phyloP scores from a whole-genome alignment of 306 rosid species.

The Macrotyloma uniflorum region DNA sequence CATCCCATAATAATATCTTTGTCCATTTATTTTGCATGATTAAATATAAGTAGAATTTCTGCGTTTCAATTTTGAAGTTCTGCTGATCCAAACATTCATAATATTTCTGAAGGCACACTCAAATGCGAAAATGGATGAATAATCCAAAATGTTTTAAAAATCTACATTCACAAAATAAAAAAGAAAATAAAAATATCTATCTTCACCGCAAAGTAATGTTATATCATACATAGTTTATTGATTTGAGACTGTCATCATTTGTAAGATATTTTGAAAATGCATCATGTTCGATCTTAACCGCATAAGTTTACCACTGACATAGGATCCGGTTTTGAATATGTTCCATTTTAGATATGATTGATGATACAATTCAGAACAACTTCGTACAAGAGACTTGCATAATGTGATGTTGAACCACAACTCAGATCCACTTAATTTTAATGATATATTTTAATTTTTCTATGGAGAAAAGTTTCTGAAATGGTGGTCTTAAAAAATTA shows the following conservation, averaged over 20 bases:
- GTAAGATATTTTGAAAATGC: background rate
- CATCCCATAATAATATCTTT: background rate
- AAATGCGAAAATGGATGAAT: background rate
- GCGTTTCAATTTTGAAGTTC: background rate
- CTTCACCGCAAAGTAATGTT: background rate
- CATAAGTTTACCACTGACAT: background rate
- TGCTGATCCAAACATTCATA: no score
- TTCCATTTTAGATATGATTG: background rate
- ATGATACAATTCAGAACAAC: background rate
- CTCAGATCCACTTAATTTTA: background rate
- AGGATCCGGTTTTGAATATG: background rate
- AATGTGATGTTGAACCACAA: background rate
- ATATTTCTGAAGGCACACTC: background rate
- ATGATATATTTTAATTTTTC: no score
- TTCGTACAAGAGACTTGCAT: background rate
- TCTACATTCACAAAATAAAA: no score
- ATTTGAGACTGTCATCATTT: background rate
- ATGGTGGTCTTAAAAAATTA: background rate
- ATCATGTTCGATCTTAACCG: background rate
- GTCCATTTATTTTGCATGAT: background rate
- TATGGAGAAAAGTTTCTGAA: background rate
- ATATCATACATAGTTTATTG: background rate
- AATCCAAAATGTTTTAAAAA: background rate
- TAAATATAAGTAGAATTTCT: background rate
- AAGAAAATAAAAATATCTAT: background rate